These are phyloP conservation scores for Sisymbrium altissimum DNA, from an alignment of 345 rosid species.

Conservation along the genomic window DNA sequence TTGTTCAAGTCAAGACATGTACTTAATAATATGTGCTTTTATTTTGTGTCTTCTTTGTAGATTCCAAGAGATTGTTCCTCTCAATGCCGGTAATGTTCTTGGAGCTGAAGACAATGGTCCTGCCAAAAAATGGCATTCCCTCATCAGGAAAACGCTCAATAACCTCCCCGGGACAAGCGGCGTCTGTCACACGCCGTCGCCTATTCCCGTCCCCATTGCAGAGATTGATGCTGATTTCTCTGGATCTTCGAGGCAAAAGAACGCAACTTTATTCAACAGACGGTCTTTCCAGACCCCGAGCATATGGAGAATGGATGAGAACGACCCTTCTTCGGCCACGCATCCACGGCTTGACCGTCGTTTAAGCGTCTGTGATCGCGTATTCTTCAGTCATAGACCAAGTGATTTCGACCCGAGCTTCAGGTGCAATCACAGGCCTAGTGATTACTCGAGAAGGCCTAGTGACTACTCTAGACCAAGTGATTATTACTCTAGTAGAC, in stretches of 20 bases:
- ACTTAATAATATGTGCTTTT: not conserved
- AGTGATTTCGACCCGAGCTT: conserved; percentile 69
- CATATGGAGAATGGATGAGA: conserved; percentile 86
- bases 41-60: conserved; percentile 35
- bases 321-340: conserved; percentile 61
- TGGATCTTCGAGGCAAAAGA: conserved; percentile 85
- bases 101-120: conserved; percentile 99
- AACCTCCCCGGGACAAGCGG: conserved; percentile 67
- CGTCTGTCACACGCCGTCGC: conserved; percentile 70
- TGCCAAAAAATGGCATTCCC: conserved; percentile 89
- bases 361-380: conserved; percentile 92
- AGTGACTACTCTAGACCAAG: conserved; percentile 85
- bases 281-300: conserved; percentile 85
- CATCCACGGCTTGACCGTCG: conserved; percentile 78
- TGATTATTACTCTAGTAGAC: conserved; percentile 43
- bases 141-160: conserved; percentile 76
- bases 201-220: conserved; percentile 83
- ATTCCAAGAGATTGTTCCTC: conserved; percentile 98
- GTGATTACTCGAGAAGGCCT: conserved; percentile 58
- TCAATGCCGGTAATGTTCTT: conserved; percentile 93
- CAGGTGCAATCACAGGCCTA: conserved; percentile 51
- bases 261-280: conserved; percentile 76
- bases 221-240: conserved; percentile 96
- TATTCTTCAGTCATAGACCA: conserved; percentile 70
- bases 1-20: conserved; percentile 14